Evolutionary conservation across 2,329 filamentous ascomycete species (phyloP).

Genomic region (Pseudocercospora fijiensis): DNA sequence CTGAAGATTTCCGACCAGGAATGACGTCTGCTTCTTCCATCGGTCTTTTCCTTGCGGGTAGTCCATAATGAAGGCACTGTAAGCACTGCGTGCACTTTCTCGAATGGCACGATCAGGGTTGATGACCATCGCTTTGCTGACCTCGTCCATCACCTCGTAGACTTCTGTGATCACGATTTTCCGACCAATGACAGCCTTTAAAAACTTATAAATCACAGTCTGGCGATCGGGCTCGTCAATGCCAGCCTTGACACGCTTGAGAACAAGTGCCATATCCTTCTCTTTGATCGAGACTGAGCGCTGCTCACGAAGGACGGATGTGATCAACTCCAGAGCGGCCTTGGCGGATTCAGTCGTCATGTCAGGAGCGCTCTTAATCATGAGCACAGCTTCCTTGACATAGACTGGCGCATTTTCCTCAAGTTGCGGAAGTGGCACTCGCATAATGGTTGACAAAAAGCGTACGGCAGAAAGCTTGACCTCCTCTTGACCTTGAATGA

Average conservation of each 20-base stretch:
- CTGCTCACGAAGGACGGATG: constrained; percentile 79
- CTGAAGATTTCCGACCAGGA: constrained; percentile 85
- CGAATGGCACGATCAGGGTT: constrained; percentile 88
- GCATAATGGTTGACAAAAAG: constrained; percentile 79
- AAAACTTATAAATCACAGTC: constrained; percentile 90
- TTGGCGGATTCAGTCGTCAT: constrained; percentile 84
- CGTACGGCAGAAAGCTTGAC: constrained; percentile 86
- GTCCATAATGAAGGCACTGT: constrained; percentile 90
- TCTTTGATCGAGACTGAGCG: constrained; percentile 75
- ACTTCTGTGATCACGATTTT: constrained; percentile 82
- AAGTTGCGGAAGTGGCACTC: constrained; percentile 71
- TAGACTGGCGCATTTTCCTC: constrained; percentile 74
- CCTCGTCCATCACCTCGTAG: constrained; percentile 87
- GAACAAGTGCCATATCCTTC: constrained; percentile 75
- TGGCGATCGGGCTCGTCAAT: constrained; percentile 90
- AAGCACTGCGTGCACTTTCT: constrained; percentile 82
- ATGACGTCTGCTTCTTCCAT: constrained; percentile 84
- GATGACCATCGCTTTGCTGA: constrained; percentile 90
- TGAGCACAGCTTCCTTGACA: constrained; percentile 77
- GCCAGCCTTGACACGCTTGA: constrained; percentile 79
- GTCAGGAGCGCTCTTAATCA: constrained; percentile 72
- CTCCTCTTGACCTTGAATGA: constrained; percentile 84
- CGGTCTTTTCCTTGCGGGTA: constrained; percentile 90
- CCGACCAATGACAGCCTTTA: constrained; percentile 80
- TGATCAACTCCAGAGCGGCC: constrained; percentile 82